A percentile compares a stretch with the other conserved stretches of the same genome.
Evolutionary conservation across 768 basidiomycete genomes (phyloP).

Genomic region (Phanerochaete sordida): DNA sequence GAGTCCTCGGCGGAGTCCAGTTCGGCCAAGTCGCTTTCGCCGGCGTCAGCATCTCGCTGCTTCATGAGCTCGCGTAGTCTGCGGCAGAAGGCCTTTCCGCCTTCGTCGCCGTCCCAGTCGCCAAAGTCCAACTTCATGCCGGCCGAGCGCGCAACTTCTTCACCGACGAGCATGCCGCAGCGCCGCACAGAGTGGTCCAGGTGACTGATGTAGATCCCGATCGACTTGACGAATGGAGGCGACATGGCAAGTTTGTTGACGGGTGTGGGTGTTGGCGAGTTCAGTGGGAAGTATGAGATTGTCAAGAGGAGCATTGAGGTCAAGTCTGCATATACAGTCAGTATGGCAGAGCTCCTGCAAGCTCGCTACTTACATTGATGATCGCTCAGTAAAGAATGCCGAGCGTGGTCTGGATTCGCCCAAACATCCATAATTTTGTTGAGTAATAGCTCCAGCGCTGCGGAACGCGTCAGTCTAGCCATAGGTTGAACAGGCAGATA

Average conservation of each 20-base stretch:
- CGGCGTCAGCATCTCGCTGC: slow-evolving; percentile 28
- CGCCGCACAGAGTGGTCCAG: slow-evolving; percentile 71
- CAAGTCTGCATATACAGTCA: slow-evolving; percentile 47
- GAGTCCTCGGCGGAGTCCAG: not conserved
- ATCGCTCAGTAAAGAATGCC: slow-evolving; percentile 67
- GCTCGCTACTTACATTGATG: slow-evolving; percentile 67
- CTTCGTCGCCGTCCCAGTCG: slow-evolving; percentile 77
- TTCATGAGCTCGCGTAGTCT: slow-evolving; percentile 51
- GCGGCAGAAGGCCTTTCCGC: slow-evolving; percentile 63
- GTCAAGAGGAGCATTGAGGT: slow-evolving; percentile 68
- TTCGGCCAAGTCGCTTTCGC: slow-evolving; percentile 12
- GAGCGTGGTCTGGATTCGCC: slow-evolving; percentile 76
- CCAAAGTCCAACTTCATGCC: slow-evolving; percentile 75
- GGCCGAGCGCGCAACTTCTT: slow-evolving; percentile 61
- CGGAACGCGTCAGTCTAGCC: not conserved
- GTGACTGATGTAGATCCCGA: slow-evolving; percentile 77
- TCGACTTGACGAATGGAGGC: slow-evolving; percentile 59
- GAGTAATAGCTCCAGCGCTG: slow-evolving; percentile 48
- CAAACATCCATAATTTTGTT: slow-evolving; percentile 57
- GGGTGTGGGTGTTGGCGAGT: slow-evolving; percentile 31
- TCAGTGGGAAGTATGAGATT: slow-evolving; percentile 55
- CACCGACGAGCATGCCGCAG: slow-evolving; percentile 92
- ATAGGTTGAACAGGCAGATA: not conserved
- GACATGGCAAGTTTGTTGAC: slow-evolving; percentile 48
- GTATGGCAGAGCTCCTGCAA: slow-evolving; percentile 1